Base-by-base conservation (phyloP, 768 basidiomycete genomes). In the Lentinus brumalis region DNA sequence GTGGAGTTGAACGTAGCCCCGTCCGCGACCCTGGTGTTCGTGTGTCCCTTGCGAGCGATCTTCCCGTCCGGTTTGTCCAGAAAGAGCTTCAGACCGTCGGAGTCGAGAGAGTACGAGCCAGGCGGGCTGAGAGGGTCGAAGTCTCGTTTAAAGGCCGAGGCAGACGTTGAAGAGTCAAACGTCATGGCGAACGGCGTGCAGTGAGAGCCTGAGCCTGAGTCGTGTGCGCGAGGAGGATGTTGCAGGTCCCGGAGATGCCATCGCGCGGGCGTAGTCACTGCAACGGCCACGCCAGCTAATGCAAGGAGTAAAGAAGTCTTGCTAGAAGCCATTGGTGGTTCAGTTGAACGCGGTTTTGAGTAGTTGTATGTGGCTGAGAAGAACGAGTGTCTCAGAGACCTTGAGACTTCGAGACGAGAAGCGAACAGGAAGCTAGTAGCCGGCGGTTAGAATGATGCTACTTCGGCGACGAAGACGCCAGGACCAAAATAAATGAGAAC, bases 1-100 rank as follows among this genome's bases (percentile, higher is more conserved):
- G 79, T 79, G 18, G 76, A 77, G 66, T 80, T 79, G 15, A 78
- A 57, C 7, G 78, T 79, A 1, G 78, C 77, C 3, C 77, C 77
- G 16, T 71, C 70, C 2, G 69, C 75, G 15, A 75, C 59, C 52
- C 74, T 71, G 68, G 76, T 67, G 57, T 80, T 79, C 21, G 73
- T 70, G 5, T 74, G 72, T 14, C 67, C 64, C n/a, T 70, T 70
- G 30, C 70, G 75, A 26, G 59, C 67, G 21, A 78, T 66, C 39
- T 55, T 49, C 11, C 76, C 75, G 0, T 47, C 47, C 1, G 78
- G 78, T 56, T 64, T 71, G 18, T 67, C 49, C 50, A 79, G 57
- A 55, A 66, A 77, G 21, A 79, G 61, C 31, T 73, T 59, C 30
- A 79, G 64, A 6, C 75, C 76, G 29, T 66, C 61, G 12, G 57